A percentile compares a stretch with the other conserved stretches of the same genome.
Evolutionary conservation across 1,284 basidiomycete species (phyloP).

Genomic region (Ceratobasidium papillatum): DNA sequence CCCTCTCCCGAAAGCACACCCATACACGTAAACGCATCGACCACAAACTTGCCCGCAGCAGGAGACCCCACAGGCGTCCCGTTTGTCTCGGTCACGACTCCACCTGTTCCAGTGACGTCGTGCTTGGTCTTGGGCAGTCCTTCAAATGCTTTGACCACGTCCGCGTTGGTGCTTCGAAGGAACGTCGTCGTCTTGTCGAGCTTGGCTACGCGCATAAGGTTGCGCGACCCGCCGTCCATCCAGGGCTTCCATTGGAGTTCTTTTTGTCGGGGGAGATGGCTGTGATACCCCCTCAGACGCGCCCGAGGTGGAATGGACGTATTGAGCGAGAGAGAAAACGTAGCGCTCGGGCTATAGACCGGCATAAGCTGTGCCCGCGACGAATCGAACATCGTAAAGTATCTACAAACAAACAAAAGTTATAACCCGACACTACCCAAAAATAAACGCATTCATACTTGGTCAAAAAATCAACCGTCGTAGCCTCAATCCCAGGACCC

Average conservation of each 20-base stretch:
- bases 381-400: constrained; percentile 85
- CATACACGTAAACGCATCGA: constrained; percentile 87
- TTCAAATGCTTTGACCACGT: constrained; percentile 68
- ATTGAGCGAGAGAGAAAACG: constrained; percentile 88
- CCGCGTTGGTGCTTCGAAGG: constrained; percentile 73
- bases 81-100: background rate
- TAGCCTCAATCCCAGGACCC: constrained; percentile 70
- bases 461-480: constrained; percentile 74
- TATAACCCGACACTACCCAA: constrained; percentile 26
- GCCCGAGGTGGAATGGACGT: constrained; percentile 80
- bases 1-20: constrained; percentile 59
- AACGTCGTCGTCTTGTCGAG: constrained; percentile 70
- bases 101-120: constrained; percentile 66
- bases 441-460: constrained; percentile 59
- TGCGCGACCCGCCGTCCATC: constrained; percentile 75
- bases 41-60: constrained; percentile 78
- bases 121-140: constrained; percentile 83
- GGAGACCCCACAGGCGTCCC: constrained; percentile 17
- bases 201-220: constrained; percentile 72
- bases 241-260: constrained; percentile 79
- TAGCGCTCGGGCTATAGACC: constrained; percentile 84
- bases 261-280: constrained; percentile 79
- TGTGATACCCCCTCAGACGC: constrained; percentile 70
- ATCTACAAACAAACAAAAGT: constrained; percentile 61
- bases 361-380: constrained; percentile 73